Evolutionary conservation across 352 stramenopile species (phyloP).

Genomic region (Phytophthora chlamydospora): DNA sequence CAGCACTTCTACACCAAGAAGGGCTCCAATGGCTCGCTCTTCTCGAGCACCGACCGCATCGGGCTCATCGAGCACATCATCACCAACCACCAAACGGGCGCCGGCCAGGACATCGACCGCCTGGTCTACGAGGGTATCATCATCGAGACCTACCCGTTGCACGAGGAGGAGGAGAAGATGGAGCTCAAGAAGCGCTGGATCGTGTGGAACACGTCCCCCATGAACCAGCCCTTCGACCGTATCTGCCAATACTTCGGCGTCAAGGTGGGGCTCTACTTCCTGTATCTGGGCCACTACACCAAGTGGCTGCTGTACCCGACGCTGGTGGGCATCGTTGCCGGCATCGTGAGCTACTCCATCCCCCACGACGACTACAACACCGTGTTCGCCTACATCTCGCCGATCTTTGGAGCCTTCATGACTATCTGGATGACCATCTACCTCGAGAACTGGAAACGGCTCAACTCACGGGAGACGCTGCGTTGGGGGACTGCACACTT

Average conservation of each 20-base stretch:
- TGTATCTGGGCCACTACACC: conserved; percentile 96
- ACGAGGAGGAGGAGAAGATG: conserved; percentile 72
- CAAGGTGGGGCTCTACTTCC: conserved; percentile 97
- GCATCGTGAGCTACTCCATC: conserved; percentile 74
- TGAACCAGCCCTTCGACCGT: conserved; percentile 81
- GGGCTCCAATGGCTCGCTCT: conserved; percentile 66
- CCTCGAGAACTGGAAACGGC: conserved; percentile 90
- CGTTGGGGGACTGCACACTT: conserved; percentile 85
- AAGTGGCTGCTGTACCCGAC: conserved; percentile 95
- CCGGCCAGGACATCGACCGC: conserved; percentile 71
- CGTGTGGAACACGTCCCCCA: conserved; percentile 65
- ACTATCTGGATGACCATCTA: conserved; percentile 91
- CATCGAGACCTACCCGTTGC: conserved; percentile 78
- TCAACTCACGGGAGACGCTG: conserved; percentile 80
- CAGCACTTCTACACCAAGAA: conserved; percentile 77
- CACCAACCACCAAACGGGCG: conserved; percentile 69
- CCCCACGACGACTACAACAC: conserved; percentile 49
- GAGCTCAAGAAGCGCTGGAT: conserved; percentile 74
- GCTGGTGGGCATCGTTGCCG: conserved; percentile 90
- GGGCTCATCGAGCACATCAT: conserved; percentile 87
- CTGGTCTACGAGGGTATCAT: conserved; percentile 82
- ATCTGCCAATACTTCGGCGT: conserved; percentile 88
- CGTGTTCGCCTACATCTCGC: conserved; percentile 80
- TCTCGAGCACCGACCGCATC: conserved; percentile 79
- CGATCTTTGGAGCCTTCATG: conserved; percentile 87